Evolutionary conservation across 176 grass and related monocot genomes (phyloP), one percentile per base, ranked within the genome.

Genomic region (Echinochloa phyllopogon): DNA sequence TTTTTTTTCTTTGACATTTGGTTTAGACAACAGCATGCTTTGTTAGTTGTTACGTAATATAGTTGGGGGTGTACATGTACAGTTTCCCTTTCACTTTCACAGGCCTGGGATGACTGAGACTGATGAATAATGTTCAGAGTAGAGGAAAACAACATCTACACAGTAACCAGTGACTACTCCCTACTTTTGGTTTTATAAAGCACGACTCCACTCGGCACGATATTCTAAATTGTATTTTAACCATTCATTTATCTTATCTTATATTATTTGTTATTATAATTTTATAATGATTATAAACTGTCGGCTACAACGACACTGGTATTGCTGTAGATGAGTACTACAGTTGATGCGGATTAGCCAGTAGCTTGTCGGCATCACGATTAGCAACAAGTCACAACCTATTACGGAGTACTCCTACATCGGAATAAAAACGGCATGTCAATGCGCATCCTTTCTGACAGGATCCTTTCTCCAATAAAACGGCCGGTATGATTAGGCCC

Each of bases 401-500:
- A 76, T 13, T 52, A n/a, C n/a, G n/a, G n/a, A n/a, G n/a, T n/a
- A n/a, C n/a, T n/a, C n/a, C n/a, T n/a, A 6, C 45, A 57, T 6
- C 2, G 20, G 3, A 6, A 80, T 16, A 17, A 52, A 52, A 67
- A 53, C 7, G 21, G 43, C 62, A 8, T 27, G 69, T 64, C 58
- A 84, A 63, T 10, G 43, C 16, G 18, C 21, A 42, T 8, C 44
- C 36, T 52, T 18, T 45, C 16, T 56, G 70, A 55, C 18, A 64
- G 1, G 23, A 25, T 40, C 51, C 8, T 38, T 81, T 76, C 76
- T 38, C 52, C 53, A 63, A 63, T 64, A 56, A 76, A 76, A 70
- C 37, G 37, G 44, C 25, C 20, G 24, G 25, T 12, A 86, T 82
- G 83, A 82, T 77, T 86, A 56, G 25, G 39, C 61, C 8, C 63